Base-by-base conservation (phyloP, 2,329 filamentous ascomycete genomes). In the Cryphonectria parasitica region DNA sequence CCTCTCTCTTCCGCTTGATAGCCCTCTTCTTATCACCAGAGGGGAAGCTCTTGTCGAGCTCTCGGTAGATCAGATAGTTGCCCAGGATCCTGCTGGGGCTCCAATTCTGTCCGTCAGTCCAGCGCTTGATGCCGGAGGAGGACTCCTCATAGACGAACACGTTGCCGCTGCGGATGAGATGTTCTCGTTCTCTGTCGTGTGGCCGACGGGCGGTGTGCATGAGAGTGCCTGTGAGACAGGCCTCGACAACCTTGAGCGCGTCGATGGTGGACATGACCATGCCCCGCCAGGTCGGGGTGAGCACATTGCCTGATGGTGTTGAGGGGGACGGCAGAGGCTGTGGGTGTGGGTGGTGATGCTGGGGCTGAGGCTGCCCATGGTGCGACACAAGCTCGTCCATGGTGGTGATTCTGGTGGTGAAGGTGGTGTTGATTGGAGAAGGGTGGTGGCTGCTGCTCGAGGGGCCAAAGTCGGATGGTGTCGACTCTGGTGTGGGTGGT, bases 61-160 rank as follows among this genome's bases (percentile, higher is more conserved):
- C 93, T 41, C 94, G 90, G 77, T 97, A 97, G 75, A 97, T 88
- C 60, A 97, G 86, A 75, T 94, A 97, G 78, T 96, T 96, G 71
- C 91, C 91, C 64, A 95, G 84, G 64, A 97, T 95, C 22, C 92
- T 90, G 79, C 91, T 97, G 0, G 95, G 95, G 75, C 93, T 97
- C 95, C 95, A 98, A 8, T 91, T 91, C 15, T 95, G 89, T 19
- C 95, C 94, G 75, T 98, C 95, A 0, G 94, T 97, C 95, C 95
- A 98, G 69, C 95, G 87, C 82, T 97, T 97, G 82, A 97, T 97
- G 6, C 94, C 94, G 0, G 94, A 97, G 0, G 93, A 91, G 72
- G 93, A 91, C 79, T 97, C 94, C 77, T 97, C 94, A 79, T 97
- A 98, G 74, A 97, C 93, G 81, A 97, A 96, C 63, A 97, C 88